Evolutionary conservation across 768 basidiomycete species (phyloP), one percentile per base, ranked within the genome.

Genomic region (Psilocybe tampanensis): DNA sequence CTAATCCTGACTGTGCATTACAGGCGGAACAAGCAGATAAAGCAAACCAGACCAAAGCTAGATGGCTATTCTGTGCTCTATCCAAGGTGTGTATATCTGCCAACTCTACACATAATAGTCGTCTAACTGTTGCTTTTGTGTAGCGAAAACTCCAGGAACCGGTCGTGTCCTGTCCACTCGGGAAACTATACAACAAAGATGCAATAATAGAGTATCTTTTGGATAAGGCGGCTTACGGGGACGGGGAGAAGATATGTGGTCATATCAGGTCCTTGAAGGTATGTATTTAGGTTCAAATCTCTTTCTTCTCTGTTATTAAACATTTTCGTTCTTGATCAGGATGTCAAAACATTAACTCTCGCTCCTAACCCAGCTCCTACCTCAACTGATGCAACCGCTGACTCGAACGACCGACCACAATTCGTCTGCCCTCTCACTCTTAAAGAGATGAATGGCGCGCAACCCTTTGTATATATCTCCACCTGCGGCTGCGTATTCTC

Each of bases 141-240:
- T 66, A 95, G 94, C 83, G 84, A 52, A 88, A 86, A n/a, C 79
- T 98, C 1, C 86, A 88, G 65, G 87, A 92, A 56, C 97, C 97
- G 0, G 78, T 98, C 5, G 97, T 98, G 0, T 88, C 95, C 0
- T 96, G 94, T 72, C 87, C 87, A 0, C 80, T 98, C 0, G 97
- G 97, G 11, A 96, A 95, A 70, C 77, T 99, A 0, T 98, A 98
- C 70, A 99, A 98, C 74, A 97, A 96, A 68, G 96, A 96, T 64
- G 85, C 95, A 1, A 78, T 99, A 23, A 83, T 99, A 39, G 93
- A 97, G 70, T 96, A 88, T 72, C 79, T 98, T 29, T 74, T 98
- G 15, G 91, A 96, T 70, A 86, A 85, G 63, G 75, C 83, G 3
- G 80, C 86, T 2, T 95, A 94, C 69, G 94, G 95, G 6, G 97